Evolutionary conservation across 2,329 filamentous ascomycete genomes (phyloP).

Genomic region (Colletotrichum paranaense): DNA sequence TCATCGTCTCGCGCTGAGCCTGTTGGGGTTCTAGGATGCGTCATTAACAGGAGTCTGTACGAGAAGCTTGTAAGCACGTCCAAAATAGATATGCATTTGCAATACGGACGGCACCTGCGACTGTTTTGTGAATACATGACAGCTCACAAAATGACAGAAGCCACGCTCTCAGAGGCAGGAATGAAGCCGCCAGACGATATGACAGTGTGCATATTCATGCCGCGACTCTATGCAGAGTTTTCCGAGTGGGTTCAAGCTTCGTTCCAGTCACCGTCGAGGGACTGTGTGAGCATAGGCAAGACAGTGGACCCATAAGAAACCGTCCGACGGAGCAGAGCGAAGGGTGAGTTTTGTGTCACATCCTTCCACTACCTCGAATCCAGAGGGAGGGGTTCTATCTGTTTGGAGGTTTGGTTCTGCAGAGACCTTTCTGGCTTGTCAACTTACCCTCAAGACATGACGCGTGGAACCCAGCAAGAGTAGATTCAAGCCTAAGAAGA

Average conservation of each 20-base stretch:
- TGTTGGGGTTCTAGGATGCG: background rate
- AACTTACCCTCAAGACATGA: background rate
- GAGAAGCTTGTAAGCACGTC: constrained; percentile 16
- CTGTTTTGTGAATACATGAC: constrained; percentile 18
- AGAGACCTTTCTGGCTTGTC: background rate
- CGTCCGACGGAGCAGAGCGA: constrained; percentile 24
- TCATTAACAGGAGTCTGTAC: constrained; percentile 10
- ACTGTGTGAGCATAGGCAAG: constrained; percentile 22
- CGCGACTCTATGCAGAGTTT: constrained; percentile 35
- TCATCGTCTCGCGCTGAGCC: background rate
- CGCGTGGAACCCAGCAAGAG: background rate
- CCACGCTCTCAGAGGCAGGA: constrained; percentile 10
- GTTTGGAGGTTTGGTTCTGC: constrained; percentile 20
- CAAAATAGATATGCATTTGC: constrained; percentile 1
- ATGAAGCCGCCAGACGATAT: constrained; percentile 16
- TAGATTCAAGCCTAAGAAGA: background rate
- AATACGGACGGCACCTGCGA: constrained; percentile 19
- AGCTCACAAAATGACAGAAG: constrained; percentile 31
- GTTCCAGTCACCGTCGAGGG: constrained; percentile 2
- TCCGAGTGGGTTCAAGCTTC: constrained; percentile 35
- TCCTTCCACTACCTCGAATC: constrained; percentile 18
- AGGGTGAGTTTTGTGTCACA: constrained; percentile 27
- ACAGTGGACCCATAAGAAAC: constrained; percentile 33
- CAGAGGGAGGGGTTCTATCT: constrained; percentile 5
- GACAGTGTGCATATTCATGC: constrained; percentile 30